Base-by-base conservation (phyloP, 2,329 filamentous ascomycete genomes). In the Blastomyces emzantsi region DNA sequence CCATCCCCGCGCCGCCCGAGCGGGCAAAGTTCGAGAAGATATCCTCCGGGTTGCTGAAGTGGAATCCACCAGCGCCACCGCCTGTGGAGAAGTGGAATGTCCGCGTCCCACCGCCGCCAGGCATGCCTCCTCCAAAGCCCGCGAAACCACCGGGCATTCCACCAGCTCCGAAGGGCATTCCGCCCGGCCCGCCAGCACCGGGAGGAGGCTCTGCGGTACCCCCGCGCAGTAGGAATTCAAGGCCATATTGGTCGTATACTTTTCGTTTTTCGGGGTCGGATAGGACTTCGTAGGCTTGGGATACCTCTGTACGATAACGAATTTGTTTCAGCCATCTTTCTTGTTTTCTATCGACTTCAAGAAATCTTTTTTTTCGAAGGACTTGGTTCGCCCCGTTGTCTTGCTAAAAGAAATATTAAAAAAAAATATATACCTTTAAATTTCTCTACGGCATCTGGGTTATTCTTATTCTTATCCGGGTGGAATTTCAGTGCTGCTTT, bases 401-500 rank as follows among this genome's bases (percentile, higher is more conserved):
- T 1, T 17, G 11, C 19, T 17, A 19, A 45, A n/a, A 45, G 6
- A n/a, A n/a, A n/a, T n/a, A n/a, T n/a, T 19, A 45, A 2, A 45
- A 7, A 28, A 17, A 41, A 1, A 17, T 52, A 70, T 76, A 67
- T 76, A 83, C 83, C 83, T 80, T 99, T 99, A 83, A 99, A 99
- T 78, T 93, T 97, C 75, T 97, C 94, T 65, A 86, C 82, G 9
- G 93, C 90, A 61, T 86, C 80, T 39, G 92, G 87, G 70, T 93
- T 92, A 78, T 96, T 88, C 77, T 92, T 92, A 83, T 97, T 99
- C 83, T 97, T 99, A 82, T 99, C 94, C 7, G 94, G 94, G 74
- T 99, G 94, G 79, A 87, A 92, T 79, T 92, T 95, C 74, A 97
- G 79, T 62, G 93, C 93, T 63, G 87, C 84, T 82, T 96, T 96